A percentile compares a stretch with the other conserved stretches of the same genome.
phyloP scores from a whole-genome alignment of 805 yeast species.

The Ogataea neopini region DNA sequence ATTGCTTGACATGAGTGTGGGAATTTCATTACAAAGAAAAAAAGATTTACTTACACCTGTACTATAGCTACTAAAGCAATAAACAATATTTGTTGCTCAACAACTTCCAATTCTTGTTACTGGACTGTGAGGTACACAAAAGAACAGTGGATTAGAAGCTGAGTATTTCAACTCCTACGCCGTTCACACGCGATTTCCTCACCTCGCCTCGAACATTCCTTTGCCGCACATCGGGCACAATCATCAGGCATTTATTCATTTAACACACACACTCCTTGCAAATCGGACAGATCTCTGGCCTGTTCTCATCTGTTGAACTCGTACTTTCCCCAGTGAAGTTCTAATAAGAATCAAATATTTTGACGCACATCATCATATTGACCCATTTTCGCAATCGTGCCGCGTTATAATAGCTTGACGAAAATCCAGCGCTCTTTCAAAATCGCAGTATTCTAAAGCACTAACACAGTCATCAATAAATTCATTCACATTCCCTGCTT shows the following conservation, averaged over 20 bases:
- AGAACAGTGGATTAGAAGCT: background rate
- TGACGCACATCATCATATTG: background rate
- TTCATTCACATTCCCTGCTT: background rate
- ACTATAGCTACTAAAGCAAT: background rate
- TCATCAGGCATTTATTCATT: too few relatives aligned
- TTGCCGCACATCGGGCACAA: conserved; percentile 4
- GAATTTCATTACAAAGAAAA: conserved; percentile 2
- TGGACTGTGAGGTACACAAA: background rate
- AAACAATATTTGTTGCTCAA: background rate
- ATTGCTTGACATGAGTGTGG: conserved; percentile 1
- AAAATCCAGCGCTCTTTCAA: background rate
- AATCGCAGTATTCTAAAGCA: background rate
- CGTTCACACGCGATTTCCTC: background rate
- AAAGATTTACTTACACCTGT: conserved; percentile 3
- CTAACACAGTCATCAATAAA: background rate
- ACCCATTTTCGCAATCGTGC: background rate
- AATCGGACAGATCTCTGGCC: background rate
- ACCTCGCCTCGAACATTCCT: conserved; percentile 1
- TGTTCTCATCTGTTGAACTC: background rate
- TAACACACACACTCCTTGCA: conserved; percentile 9
- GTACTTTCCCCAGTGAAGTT: background rate
- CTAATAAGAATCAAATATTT: background rate
- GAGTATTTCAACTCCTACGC: background rate
- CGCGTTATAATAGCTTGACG: background rate
- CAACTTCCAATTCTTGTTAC: background rate